Percentiles rank a stretch among this genome's conserved stretches.
phyloP scores from a whole-genome alignment of 2,329 filamentous ascomycete species.

The Cladosporium cucumerinum region DNA sequence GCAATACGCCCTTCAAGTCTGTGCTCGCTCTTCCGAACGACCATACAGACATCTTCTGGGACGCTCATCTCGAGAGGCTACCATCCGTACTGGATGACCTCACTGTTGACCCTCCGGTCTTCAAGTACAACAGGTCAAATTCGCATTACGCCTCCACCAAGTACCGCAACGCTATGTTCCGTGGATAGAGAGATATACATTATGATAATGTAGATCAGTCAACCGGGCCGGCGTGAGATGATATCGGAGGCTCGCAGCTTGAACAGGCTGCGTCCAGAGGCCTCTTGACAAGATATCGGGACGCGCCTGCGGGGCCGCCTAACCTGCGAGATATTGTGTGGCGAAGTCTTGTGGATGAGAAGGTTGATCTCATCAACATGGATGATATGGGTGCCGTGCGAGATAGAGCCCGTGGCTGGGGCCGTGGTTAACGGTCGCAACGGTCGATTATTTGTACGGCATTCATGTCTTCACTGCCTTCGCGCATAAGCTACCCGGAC shows the following conservation, averaged over 20 bases:
- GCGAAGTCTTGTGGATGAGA: constrained; percentile 53
- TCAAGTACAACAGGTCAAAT: constrained; percentile 17
- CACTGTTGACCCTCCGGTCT: neutral
- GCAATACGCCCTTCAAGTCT: constrained; percentile 50
- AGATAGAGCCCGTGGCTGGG: constrained; percentile 5
- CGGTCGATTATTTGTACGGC: no score
- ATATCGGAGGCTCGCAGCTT: neutral
- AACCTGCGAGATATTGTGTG: constrained; percentile 56
- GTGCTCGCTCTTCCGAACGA: constrained; percentile 33
- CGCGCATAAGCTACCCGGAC: neutral
- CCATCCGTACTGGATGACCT: neutral
- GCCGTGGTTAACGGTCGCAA: neutral
- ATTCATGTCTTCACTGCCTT: neutral
- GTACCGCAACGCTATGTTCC: neutral
- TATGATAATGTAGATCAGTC: neutral
- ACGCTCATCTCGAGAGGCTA: neutral
- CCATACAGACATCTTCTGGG: neutral
- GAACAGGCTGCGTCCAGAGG: constrained; percentile 38
- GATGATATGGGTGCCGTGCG: constrained; percentile 54
- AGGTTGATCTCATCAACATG: constrained; percentile 60
- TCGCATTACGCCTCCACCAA: constrained; percentile 16
- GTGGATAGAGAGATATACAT: neutral
- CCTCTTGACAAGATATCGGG: constrained; percentile 60
- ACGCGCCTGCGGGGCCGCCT: constrained; percentile 56
- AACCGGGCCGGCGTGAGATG: neutral